Conservation (phyloP, 2,329 filamentous ascomycete genomes). For the Lecanoromycetidae sp. region DNA sequence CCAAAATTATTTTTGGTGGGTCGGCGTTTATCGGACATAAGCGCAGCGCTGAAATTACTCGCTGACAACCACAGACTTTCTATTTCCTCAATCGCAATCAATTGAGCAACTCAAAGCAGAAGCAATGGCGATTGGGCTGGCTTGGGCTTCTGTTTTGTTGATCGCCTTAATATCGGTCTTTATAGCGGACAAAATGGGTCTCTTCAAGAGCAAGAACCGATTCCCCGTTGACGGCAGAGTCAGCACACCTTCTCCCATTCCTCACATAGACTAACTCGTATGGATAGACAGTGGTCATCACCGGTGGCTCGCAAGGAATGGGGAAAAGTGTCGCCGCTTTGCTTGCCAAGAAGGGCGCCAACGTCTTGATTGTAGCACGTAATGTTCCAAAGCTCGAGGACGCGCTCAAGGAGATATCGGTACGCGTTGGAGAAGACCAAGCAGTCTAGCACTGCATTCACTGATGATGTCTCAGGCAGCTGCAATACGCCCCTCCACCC, state of each 20-base stretch:
- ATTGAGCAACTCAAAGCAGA: background rate
- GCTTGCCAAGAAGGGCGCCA: constrained; percentile 71
- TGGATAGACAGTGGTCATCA: constrained; percentile 71
- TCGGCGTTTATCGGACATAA: constrained; percentile 1
- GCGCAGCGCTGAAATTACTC: background rate
- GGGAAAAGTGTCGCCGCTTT: constrained; percentile 62
- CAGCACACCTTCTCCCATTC: constrained; percentile 20
- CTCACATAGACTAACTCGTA: background rate
- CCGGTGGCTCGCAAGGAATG: constrained; percentile 88
- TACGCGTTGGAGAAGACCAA: constrained; percentile 25
- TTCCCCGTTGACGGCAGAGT: constrained; percentile 81
- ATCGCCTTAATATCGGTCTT: constrained; percentile 4
- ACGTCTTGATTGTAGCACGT: constrained; percentile 73
- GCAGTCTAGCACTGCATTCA: background rate
- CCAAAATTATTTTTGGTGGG: too few species aligned
- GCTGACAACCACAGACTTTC: background rate
- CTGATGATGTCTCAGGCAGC: constrained; percentile 32
- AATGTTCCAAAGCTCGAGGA: constrained; percentile 60
- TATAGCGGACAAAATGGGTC: constrained; percentile 43
- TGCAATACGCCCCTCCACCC: constrained; percentile 51
- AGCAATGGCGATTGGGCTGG: constrained; percentile 12
- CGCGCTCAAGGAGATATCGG: constrained; percentile 54
- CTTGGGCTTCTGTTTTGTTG: constrained; percentile 10
- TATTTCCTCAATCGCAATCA: background rate
- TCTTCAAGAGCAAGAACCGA: constrained; percentile 56